Base-by-base conservation (phyloP, 257 asterid genomes). In the Solanum stenotomum region DNA sequence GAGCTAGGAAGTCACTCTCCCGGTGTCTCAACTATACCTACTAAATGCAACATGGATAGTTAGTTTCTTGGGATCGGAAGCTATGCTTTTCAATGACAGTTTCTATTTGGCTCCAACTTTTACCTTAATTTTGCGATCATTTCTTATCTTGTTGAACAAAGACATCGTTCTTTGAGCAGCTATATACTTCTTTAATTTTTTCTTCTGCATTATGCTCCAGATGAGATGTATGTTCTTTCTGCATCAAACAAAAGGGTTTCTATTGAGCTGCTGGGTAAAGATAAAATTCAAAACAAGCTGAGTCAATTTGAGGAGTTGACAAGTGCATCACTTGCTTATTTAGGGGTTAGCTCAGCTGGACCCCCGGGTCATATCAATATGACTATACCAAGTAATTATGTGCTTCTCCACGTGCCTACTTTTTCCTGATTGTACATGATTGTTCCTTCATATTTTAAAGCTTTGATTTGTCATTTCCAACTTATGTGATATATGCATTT, bases 141-240 rank as follows among this genome's bases (percentile, higher is more conserved):
- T 46, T 44, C 83, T 12, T 85, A 42, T 14, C 82, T 72, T 72
- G 83, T 44, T 23, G 46, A 72, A 72, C n/a, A 72, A 86, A 46
- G 33, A 31, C 84, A 11, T 46, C n/a, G 9, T 46, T 70, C 15
- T 42, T 68, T 46, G 85, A 14, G n/a, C 52, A 27, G 3, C 84
- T 59, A 52, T 42, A 23, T 81, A 11, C 61, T 76, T 83, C 40
- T 79, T 15, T 29, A 40, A 29, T 18, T 76, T 18, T 72, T 38
- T 81, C 44, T 42, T 38, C 40, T 74, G n/a, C 29, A 87, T 91
- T 82, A 18, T 90, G 44, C 49, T 77, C 61, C 90, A 96, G 99
- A 97, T 88, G 99, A 96, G 92, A 97, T 97, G 99, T 97, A 97
- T 90, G 98, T 97, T 92, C 96, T 97, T 77, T 97, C 99, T 79